These are phyloP conservation scores for Taphrina communis DNA, from an alignment of 1,139 yeast species.

Conservation along the genomic window DNA sequence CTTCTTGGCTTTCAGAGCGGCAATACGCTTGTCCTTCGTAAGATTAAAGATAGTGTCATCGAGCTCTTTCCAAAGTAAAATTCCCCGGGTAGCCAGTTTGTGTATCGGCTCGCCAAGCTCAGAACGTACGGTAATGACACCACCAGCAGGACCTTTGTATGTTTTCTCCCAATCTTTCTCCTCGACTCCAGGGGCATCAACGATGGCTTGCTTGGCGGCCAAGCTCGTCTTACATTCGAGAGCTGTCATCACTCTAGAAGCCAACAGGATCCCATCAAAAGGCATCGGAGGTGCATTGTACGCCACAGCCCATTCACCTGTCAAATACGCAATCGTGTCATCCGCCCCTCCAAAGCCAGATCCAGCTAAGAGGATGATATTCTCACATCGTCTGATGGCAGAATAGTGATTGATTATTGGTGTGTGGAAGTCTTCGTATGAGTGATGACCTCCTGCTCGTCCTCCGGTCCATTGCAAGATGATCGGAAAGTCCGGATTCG, in stretches of 20 bases:
- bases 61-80: slow-evolving; percentile 92
- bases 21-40: slow-evolving; percentile 87
- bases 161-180: slow-evolving; percentile 92
- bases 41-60: slow-evolving; percentile 90
- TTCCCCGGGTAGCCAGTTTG: slow-evolving; percentile 98
- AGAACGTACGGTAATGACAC: slow-evolving; percentile 90
- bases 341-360: slow-evolving; percentile 98
- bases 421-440: slow-evolving; percentile 98
- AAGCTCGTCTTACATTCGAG: slow-evolving; percentile 94
- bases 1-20: slow-evolving; percentile 79
- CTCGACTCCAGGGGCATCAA: slow-evolving; percentile 84
- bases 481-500: slow-evolving; percentile 94
- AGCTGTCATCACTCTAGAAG: slow-evolving; percentile 97
- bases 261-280: slow-evolving; percentile 93
- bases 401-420: slow-evolving; percentile 95
- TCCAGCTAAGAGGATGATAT: slow-evolving; percentile 91
- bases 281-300: slow-evolving; percentile 98
- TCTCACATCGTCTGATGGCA: slow-evolving; percentile 87
- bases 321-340: slow-evolving; percentile 94
- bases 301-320: slow-evolving; percentile 90
- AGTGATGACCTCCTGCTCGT: slow-evolving; percentile 99
- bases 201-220: slow-evolving; percentile 91
- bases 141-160: slow-evolving; percentile 95
- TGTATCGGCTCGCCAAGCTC: slow-evolving; percentile 99
- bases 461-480: slow-evolving; percentile 99